Evolutionary conservation across 2,329 filamentous ascomycete species (phyloP).

Genomic region (Thielaviopsis cerberus): DNA sequence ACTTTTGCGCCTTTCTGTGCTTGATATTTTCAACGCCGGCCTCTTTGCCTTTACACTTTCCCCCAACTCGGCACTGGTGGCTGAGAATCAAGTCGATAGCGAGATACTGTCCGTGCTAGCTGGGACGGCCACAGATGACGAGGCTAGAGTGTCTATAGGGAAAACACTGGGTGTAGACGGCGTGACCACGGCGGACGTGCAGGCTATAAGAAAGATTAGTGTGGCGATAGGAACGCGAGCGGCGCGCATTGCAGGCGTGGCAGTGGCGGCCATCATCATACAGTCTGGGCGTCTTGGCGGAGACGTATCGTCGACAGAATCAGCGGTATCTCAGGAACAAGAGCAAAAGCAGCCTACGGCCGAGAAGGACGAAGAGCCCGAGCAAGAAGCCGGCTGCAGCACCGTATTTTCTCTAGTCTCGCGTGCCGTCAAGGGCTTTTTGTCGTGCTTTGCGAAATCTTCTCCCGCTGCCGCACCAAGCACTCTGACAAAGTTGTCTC

Average conservation of each 20-base stretch:
- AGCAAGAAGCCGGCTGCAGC: not conserved
- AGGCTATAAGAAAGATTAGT: slow-evolving; percentile 41
- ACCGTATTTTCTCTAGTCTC: not conserved
- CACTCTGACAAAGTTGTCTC: not conserved
- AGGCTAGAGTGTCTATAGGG: not conserved
- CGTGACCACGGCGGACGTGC: slow-evolving; percentile 30
- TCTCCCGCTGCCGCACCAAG: not conserved
- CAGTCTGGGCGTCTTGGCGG: slow-evolving; percentile 13
- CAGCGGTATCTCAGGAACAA: not conserved
- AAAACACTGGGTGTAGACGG: not conserved
- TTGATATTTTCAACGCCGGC: slow-evolving; percentile 21
- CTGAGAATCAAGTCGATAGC: slow-evolving; percentile 49
- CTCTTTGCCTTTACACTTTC: slow-evolving; percentile 2
- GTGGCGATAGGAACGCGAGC: slow-evolving; percentile 14
- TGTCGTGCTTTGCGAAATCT: not conserved
- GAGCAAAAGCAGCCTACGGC: not conserved
- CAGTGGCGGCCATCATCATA: slow-evolving; percentile 15
- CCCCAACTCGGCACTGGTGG: slow-evolving; percentile 21
- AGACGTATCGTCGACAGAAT: not conserved
- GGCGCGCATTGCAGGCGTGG: slow-evolving; percentile 14
- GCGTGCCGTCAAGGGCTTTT: not conserved
- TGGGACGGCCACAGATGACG: slow-evolving; percentile 24
- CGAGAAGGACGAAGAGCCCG: not conserved
- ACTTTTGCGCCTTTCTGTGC: slow-evolving; percentile 46
- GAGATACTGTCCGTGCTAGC: slow-evolving; percentile 38